phyloP scores from a whole-genome alignment of 2,329 filamentous ascomycete genomes.

The Colletotrichum neosansevieriae region DNA sequence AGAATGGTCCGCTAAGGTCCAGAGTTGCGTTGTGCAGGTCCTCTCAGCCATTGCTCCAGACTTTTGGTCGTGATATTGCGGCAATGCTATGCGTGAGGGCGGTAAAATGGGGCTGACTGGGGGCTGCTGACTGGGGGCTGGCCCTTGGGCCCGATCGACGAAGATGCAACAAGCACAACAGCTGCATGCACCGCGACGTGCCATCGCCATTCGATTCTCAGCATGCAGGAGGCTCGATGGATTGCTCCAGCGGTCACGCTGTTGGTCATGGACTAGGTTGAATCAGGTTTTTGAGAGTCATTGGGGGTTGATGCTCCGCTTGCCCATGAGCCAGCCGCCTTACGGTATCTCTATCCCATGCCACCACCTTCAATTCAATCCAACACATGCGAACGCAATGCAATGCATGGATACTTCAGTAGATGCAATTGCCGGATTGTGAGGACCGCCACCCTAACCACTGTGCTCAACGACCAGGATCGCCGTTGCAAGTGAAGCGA shows the following conservation, averaged over 20 bases:
- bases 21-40: background rate
- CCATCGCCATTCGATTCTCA: background rate
- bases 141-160: constrained; percentile 19
- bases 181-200: background rate
- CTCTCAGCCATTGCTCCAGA: background rate
- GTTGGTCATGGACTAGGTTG: too few species aligned
- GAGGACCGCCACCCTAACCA: background rate
- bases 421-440: too few species aligned
- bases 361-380: too few species aligned
- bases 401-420: too few species aligned
- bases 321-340: too few species aligned
- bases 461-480: background rate
- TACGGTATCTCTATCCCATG: too few species aligned
- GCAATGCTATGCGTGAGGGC: background rate
- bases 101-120: background rate
- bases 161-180: constrained; percentile 13
- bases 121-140: constrained; percentile 1
- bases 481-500: background rate
- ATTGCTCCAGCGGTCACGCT: background rate
- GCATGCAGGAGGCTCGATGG: constrained; percentile 23
- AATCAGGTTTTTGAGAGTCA: too few species aligned
- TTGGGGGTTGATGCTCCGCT: too few species aligned
- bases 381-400: too few species aligned
- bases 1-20: background rate
- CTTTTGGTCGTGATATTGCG: background rate